Evolutionary conservation across 2,329 filamentous ascomycete genomes (phyloP), one percentile per base, ranked within the genome.

Genomic region (Talaromyces atroroseus): DNA sequence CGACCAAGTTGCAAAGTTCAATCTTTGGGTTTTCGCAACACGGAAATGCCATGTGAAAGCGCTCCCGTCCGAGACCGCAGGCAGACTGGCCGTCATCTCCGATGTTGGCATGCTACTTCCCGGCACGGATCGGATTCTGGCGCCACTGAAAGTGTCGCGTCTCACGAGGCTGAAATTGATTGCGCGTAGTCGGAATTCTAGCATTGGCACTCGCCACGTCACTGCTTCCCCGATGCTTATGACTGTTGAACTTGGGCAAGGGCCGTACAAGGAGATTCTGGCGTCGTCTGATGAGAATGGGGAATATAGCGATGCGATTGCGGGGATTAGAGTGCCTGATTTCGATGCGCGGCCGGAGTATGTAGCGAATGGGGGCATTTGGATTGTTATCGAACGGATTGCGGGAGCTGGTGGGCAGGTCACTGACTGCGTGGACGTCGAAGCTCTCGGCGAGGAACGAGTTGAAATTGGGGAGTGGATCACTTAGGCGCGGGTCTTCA

Each of bases 331-430:
- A 49, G 88, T 88, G 1, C 78, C 83, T 14, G 86, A 92, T 61
- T 80, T 95, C 52, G 87, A 95, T 71, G 73, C 96, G 44, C 83
- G 85, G 46, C 87, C 89, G 0, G 79, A 76, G n/a, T 72, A 81
- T 61, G 75, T 78, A 57, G 73, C 72, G 29, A 73, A 72, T 10
- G 80, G 81, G 20, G 85, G 85, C 18, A 70, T 91, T 57, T 95
- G 88, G 87, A 76, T 96, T 53, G 86, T 96, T 5, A 76, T 96
- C 44, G 91, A 96, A 72, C 81, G 88, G 61, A 81, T 92, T 65
- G 88, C 85, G n/a, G 81, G 80, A 11, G 77, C 77, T 46, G 73
- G 74, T 5, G 78, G 83, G 80, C 73, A 76, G 56, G 71, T 74
- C 11, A 69, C 74, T 54, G 74, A 76, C 55, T 68, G 71, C 52